Evolutionary conservation across 2,329 filamentous ascomycete species (phyloP), one percentile per base, ranked within the genome.

Genomic region (Thermoascus crustaceus): DNA sequence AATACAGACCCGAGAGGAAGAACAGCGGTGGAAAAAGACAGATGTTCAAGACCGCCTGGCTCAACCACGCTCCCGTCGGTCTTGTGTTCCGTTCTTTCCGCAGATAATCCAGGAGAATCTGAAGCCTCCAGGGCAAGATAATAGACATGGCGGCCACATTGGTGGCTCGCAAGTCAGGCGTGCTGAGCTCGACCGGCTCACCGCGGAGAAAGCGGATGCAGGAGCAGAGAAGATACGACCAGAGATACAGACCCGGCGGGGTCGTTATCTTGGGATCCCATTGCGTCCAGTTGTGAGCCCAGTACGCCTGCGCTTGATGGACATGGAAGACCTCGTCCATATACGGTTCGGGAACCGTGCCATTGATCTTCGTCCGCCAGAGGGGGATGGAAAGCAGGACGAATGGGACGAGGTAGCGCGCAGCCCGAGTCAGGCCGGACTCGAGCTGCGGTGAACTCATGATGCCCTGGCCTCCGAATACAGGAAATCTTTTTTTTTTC

Each of bases 231-330:
- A 60, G 69, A 57, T 69, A 86, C 66, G 61, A 60, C 45, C 46
- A 56, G 30, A 67, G 69, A 52, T 70, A 87, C 67, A 98, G 66
- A 21, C 88, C 91, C 0, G 91, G 89, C 0, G 91, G 91, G 1
- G 91, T 98, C 0, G 91, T 98, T 54, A 98, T 91, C 58, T 96
- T 98, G 40, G 89, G 82, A 60, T 98, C 88, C 91, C 91, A 98
- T 37, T 85, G 71, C 8, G 60, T 56, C 65, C 82, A 94, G 35
- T 73, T 73, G 7, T 82, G 80, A 25, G 73, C 58, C 58, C 88
- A 95, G 59, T 94, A 98, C 19, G 75, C 77, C 51, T 94, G 85
- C 0, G 87, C 87, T 62, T 98, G 91, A 0, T 86, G 85, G 14
- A 95, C 80, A 57, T 98, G 67, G 48, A 70, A 70, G 9, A 63